Percentiles rank a stretch among this genome's conserved stretches.
These are phyloP conservation scores for Microdochium paspali DNA, from an alignment of 2,329 filamentous ascomycete species.

Conservation along the genomic window DNA sequence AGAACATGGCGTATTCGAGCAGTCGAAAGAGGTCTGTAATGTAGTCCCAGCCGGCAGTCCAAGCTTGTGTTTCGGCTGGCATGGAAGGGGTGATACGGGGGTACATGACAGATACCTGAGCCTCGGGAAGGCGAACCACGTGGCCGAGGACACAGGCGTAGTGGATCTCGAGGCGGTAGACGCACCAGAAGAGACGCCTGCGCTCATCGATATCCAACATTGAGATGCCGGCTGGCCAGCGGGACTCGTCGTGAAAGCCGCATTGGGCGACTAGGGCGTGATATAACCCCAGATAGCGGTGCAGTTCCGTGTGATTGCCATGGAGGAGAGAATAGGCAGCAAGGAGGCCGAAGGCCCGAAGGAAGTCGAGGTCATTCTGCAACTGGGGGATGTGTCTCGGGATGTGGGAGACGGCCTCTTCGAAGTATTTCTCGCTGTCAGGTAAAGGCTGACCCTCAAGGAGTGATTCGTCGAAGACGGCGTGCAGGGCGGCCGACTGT, in stretches of 20 bases:
- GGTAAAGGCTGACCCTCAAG: not conserved
- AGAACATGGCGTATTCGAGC: slow-evolving; percentile 1
- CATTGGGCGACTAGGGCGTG: slow-evolving; percentile 9
- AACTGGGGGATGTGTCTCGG: not conserved
- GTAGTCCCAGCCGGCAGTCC: not conserved
- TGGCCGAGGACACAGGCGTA: slow-evolving; percentile 10
- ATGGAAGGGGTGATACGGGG: slow-evolving; percentile 4
- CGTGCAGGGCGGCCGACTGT: not conserved
- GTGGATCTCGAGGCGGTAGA: slow-evolving; percentile 13
- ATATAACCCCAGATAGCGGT: slow-evolving; percentile 11
- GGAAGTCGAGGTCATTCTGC: not conserved
- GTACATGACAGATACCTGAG: slow-evolving; percentile 8
- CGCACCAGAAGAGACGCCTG: slow-evolving; percentile 10
- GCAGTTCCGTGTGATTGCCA: not conserved
- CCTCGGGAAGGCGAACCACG: slow-evolving; percentile 9
- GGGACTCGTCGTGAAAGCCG: slow-evolving; percentile 8
- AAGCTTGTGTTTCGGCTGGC: slow-evolving; percentile 2
- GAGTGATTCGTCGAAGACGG: not conserved
- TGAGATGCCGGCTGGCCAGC: slow-evolving; percentile 6
- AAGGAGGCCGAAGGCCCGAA: not conserved
- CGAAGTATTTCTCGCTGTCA: not conserved
- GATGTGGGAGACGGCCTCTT: not conserved
- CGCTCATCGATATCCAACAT: not conserved
- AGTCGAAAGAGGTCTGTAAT: slow-evolving; percentile 1
- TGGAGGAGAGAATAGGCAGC: not conserved